Evolutionary conservation across 2,329 filamentous ascomycete genomes (phyloP).

Genomic region (Diaporthe australafricana): DNA sequence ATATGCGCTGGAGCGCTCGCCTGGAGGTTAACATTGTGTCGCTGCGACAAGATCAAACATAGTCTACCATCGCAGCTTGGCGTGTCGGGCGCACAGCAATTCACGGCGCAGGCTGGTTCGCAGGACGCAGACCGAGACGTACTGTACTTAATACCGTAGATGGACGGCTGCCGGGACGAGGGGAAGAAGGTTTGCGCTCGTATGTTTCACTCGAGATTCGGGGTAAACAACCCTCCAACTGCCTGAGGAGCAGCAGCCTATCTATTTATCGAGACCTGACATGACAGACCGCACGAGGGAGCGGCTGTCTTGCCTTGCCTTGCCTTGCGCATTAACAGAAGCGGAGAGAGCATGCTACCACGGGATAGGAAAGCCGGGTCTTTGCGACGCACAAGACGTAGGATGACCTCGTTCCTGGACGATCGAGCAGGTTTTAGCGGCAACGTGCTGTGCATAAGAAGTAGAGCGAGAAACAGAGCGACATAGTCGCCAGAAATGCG

Average conservation of each 20-base stretch:
- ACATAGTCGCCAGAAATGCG: conserved; percentile 20
- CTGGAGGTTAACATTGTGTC: conserved; percentile 16
- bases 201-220: conserved; percentile 34
- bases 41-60: conserved; percentile 22
- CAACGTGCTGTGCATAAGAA: neutral
- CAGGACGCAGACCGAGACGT: conserved; percentile 11
- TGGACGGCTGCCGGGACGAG: conserved; percentile 20
- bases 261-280: neutral
- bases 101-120: conserved; percentile 22
- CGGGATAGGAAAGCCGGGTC: neutral
- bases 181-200: conserved; percentile 33
- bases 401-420: conserved; percentile 9
- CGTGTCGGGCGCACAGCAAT: conserved; percentile 24
- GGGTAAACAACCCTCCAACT: conserved; percentile 22
- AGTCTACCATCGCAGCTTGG: conserved; percentile 13
- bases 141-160: conserved; percentile 2
- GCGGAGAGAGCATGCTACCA: conserved; percentile 15
- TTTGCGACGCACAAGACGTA: conserved; percentile 18
- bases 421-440: conserved; percentile 2
- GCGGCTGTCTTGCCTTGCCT: neutral
- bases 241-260: conserved; percentile 13
- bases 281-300: neutral
- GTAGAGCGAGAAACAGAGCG: conserved; percentile 11
- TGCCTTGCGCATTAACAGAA: conserved; percentile 7
- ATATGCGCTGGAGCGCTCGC: conserved; percentile 7